phyloP scores from a whole-genome alignment of 495 filamentous ascomycete species.

The Penicillium salamii region DNA sequence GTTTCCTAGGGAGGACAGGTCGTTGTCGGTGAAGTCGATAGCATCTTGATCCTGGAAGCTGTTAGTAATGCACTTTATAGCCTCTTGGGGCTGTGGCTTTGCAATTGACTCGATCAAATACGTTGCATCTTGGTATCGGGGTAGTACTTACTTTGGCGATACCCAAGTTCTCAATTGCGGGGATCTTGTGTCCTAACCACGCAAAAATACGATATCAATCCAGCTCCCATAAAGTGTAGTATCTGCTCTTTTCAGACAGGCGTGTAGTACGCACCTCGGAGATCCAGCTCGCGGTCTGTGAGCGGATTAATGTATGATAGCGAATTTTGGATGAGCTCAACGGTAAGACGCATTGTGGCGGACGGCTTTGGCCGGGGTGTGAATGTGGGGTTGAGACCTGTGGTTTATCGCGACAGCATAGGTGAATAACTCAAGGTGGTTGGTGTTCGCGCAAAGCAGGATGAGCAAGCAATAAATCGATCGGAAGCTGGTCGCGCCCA shows the following conservation, averaged over 20 bases:
- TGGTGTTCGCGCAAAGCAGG: conserved; percentile 4
- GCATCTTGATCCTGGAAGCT: conserved; percentile 70
- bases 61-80: conserved; percentile 6
- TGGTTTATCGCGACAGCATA: conserved; percentile 5
- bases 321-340: conserved; percentile 86
- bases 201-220: conserved; percentile 73
- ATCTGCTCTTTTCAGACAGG: conserved; percentile 88
- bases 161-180: conserved; percentile 96
- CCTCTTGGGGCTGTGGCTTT: too few relatives aligned
- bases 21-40: conserved; percentile 98
- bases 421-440: not conserved
- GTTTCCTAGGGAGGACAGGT: conserved; percentile 83
- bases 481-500: conserved; percentile 16
- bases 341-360: conserved; percentile 82
- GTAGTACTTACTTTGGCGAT: conserved; percentile 70
- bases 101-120: too few relatives aligned
- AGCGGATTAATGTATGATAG: conserved; percentile 97
- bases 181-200: conserved; percentile 90
- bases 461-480: conserved; percentile 10
- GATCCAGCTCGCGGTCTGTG: conserved; percentile 96
- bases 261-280: conserved; percentile 84
- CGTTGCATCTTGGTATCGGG: not conserved
- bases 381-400: not conserved
- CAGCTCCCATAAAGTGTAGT: conserved; percentile 79
- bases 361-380: conserved; percentile 4